Evolutionary conservation across 306 rosid genomes (phyloP).

Genomic region (Dalbergia cultrata): DNA sequence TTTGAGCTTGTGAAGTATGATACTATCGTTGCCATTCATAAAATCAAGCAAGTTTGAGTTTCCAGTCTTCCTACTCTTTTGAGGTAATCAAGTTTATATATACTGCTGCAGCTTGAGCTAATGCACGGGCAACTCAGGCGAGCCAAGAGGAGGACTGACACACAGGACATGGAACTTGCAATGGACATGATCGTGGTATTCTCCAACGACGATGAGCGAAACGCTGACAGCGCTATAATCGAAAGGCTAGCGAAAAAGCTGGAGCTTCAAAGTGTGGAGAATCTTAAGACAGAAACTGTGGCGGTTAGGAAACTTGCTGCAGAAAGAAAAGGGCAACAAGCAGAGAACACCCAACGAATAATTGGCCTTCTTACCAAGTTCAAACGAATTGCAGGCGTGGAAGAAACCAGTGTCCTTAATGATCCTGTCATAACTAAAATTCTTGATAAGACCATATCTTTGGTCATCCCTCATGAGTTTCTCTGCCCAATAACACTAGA

Average conservation of each 20-base stretch:
- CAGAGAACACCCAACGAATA: conserved; percentile 65
- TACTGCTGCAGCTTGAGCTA: conserved; percentile 73
- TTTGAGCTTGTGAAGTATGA: conserved; percentile 2
- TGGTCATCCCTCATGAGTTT: conserved; percentile 86
- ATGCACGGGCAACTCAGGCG: conserved; percentile 81
- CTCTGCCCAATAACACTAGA: conserved; percentile 89
- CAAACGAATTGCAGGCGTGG: conserved; percentile 68
- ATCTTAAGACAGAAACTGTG: conserved; percentile 68
- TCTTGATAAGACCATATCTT: conserved; percentile 62
- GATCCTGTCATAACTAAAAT: conserved; percentile 57
- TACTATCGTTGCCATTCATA: neutral
- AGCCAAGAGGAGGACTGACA: conserved; percentile 72
- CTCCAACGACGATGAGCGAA: conserved; percentile 68
- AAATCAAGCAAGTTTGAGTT: conserved; percentile 3
- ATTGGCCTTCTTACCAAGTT: conserved; percentile 69
- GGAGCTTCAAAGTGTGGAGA: conserved; percentile 71
- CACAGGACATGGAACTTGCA: conserved; percentile 94
- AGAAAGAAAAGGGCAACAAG: conserved; percentile 65
- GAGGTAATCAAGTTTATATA: conserved; percentile 21
- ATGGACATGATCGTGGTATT: conserved; percentile 89
- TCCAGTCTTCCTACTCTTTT: neutral
- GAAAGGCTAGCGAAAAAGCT: conserved; percentile 81
- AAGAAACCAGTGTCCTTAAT: conserved; percentile 53
- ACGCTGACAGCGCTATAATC: conserved; percentile 73
- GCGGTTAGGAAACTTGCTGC: conserved; percentile 65